These are phyloP conservation scores for Jimgerdemannia flammicorona DNA, from an alignment of 192 early-diverging fungal genomes.

Conservation along the genomic window DNA sequence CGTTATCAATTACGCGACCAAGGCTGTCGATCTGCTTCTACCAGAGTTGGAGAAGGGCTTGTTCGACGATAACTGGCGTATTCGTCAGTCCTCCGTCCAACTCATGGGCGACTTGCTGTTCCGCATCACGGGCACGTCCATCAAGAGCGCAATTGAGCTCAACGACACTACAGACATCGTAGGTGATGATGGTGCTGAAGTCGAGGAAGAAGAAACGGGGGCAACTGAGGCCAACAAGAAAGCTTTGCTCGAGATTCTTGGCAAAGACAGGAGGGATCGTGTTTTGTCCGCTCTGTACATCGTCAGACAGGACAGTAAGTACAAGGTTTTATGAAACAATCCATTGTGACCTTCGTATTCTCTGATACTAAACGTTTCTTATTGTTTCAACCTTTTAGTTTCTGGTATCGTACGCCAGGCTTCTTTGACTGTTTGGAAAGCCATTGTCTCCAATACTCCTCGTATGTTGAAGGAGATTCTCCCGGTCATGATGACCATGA, in stretches of 20 bases:
- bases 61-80: conserved; percentile 94
- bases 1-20: conserved; percentile 84
- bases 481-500: conserved; percentile 85
- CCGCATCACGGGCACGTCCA: conserved; percentile 82
- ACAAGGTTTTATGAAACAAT: not conserved
- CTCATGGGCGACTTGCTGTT: conserved; percentile 93
- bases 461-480: conserved; percentile 95
- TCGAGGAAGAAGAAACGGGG: conserved; percentile 47
- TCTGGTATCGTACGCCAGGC: conserved; percentile 84
- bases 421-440: conserved; percentile 92
- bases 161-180: conserved; percentile 32
- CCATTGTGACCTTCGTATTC: not conserved
- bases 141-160: conserved; percentile 48
- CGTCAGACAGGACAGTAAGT: conserved; percentile 76
- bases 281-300: conserved; percentile 93
- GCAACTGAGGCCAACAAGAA: conserved; percentile 62
- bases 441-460: conserved; percentile 93
- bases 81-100: conserved; percentile 91
- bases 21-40: conserved; percentile 84
- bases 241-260: conserved; percentile 75
- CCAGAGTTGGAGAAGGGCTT: conserved; percentile 88
- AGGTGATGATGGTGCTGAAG: conserved; percentile 65
- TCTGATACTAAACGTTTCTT: not conserved
- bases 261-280: conserved; percentile 77
- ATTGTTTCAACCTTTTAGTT: conserved; percentile 1